Percentiles rank a stretch among this genome's conserved stretches.
These are phyloP conservation scores for Arthrinium puccinioides DNA, from an alignment of 2,329 filamentous ascomycete genomes.

Conservation along the genomic window DNA sequence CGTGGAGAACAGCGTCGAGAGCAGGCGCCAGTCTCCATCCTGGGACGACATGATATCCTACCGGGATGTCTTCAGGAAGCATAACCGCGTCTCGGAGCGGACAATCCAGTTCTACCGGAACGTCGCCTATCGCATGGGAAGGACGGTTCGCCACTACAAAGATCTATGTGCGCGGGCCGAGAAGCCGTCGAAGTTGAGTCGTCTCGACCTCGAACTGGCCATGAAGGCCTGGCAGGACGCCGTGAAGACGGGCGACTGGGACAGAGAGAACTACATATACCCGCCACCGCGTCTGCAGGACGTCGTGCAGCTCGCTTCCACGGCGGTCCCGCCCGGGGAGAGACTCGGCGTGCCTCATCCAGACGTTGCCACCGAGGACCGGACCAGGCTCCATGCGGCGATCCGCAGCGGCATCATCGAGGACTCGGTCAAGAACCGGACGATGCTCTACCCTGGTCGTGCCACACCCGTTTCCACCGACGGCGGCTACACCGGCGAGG, in stretches of 20 bases:
- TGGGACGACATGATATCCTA: constrained; percentile 18
- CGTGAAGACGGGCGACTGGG: too few species aligned
- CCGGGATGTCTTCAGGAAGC: constrained; percentile 11
- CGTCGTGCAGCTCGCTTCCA: neutral
- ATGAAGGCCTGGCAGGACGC: neutral
- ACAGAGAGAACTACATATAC: too few species aligned
- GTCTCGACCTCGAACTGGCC: neutral
- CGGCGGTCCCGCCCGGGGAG: neutral
- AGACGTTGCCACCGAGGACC: constrained; percentile 7
- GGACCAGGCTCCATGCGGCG: constrained; percentile 13
- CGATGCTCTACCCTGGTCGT: constrained; percentile 32
- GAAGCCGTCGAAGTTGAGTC: neutral
- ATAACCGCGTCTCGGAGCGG: constrained; percentile 13
- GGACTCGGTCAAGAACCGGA: constrained; percentile 35
- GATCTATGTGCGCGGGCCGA: constrained; percentile 8
- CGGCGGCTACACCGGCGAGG: constrained; percentile 9
- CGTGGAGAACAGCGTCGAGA: neutral
- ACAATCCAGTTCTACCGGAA: constrained; percentile 23
- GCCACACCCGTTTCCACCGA: constrained; percentile 14
- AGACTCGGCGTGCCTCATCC: constrained; percentile 12
- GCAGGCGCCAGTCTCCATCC: constrained; percentile 11
- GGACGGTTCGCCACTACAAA: constrained; percentile 19
- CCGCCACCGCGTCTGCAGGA: too few species aligned
- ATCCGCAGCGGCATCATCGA: constrained; percentile 32
- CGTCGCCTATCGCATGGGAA: constrained; percentile 32